Percentiles rank a stretch among this genome's conserved stretches.
Conservation (phyloP, 768 basidiomycete genomes). For the Butyriboletus loyo region DNA sequence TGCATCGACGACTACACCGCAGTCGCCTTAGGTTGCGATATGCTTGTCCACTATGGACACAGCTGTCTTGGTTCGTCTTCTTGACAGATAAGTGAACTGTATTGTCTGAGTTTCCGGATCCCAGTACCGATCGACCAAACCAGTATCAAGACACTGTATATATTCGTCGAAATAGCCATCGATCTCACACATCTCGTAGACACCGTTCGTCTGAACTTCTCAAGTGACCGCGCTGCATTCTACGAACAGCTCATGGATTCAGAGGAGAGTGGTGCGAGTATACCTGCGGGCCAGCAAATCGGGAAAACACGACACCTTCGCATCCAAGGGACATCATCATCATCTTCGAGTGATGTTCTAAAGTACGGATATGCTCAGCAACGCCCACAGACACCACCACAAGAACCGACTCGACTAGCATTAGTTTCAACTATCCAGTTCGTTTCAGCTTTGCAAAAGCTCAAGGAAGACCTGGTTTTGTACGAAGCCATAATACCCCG, state of each 20-base stretch:
- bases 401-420: conserved; percentile 66
- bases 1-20: conserved; percentile 99
- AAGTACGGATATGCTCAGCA: conserved; percentile 10
- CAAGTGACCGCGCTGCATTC: conserved; percentile 68
- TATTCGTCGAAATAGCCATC: conserved; percentile 96
- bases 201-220: conserved; percentile 88
- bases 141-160: conserved; percentile 89
- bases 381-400: conserved; percentile 11
- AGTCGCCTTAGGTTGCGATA: conserved; percentile 92
- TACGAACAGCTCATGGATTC: conserved; percentile 57
- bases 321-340: conserved; percentile 48
- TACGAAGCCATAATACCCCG: conserved; percentile 80
- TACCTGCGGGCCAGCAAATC: conserved; percentile 47
- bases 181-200: conserved; percentile 81
- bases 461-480: conserved; percentile 72
- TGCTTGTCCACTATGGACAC: conserved; percentile 98
- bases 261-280: conserved; percentile 45
- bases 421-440: conserved; percentile 98
- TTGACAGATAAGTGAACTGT: background rate
- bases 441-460: conserved; percentile 83
- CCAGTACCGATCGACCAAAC: conserved; percentile 95
- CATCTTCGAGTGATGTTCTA: background rate
- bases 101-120: conserved; percentile 2
- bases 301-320: conserved; percentile 46
- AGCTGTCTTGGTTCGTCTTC: conserved; percentile 80